Percentiles rank a stretch among this genome's conserved stretches.
Evolutionary conservation across 805 yeast genomes (phyloP).

Genomic region (Kockiozyma suomiensis): DNA sequence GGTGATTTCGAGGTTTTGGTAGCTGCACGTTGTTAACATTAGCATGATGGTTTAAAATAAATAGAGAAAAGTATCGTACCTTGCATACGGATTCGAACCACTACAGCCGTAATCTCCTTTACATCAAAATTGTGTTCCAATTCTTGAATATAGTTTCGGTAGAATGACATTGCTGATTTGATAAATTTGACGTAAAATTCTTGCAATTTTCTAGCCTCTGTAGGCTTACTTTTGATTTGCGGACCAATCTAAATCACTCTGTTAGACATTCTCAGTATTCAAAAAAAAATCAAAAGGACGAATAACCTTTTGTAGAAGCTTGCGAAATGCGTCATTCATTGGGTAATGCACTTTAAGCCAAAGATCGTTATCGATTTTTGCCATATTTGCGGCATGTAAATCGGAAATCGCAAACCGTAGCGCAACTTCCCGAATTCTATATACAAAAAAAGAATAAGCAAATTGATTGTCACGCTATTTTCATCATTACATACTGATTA

Average conservation of each 20-base stretch:
- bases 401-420: constrained; percentile 11
- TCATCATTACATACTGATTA: constrained; percentile 17
- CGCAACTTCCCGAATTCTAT: constrained; percentile 20
- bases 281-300: neutral
- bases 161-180: constrained; percentile 22
- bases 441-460: too few species aligned
- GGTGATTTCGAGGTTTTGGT: neutral
- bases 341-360: constrained; percentile 26
- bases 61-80: neutral
- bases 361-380: constrained; percentile 19
- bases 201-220: constrained; percentile 29
- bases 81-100: constrained; percentile 18
- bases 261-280: neutral
- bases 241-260: constrained; percentile 11
- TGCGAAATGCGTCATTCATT: constrained; percentile 22
- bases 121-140: constrained; percentile 19
- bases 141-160: constrained; percentile 20
- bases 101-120: constrained; percentile 18
- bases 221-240: constrained; percentile 11
- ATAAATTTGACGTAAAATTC: constrained; percentile 26
- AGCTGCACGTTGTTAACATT: neutral
- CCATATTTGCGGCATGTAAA: constrained; percentile 11
- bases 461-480: too few species aligned
- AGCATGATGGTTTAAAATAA: neutral
- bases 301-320: constrained; percentile 19